Evolutionary conservation across 176 grass and related monocot genomes (phyloP).

Genomic region (Aegilops bicornis): DNA sequence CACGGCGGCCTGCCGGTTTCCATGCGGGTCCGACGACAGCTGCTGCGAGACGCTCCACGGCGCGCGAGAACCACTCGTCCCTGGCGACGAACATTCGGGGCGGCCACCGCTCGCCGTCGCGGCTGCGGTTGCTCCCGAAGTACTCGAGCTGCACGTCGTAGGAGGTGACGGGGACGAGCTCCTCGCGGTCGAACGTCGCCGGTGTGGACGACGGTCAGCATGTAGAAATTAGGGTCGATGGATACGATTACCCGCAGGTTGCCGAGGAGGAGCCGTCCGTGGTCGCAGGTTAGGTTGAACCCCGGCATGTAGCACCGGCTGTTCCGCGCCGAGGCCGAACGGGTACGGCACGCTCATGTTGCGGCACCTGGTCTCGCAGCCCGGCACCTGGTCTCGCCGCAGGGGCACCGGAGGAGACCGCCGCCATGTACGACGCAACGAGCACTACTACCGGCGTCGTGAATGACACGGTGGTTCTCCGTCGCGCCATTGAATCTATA

Average conservation of each 20-base stretch:
- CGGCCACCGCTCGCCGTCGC: not conserved
- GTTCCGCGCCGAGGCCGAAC: not conserved
- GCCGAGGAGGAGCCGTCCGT: no score
- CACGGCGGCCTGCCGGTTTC: not conserved
- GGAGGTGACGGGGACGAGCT: not conserved
- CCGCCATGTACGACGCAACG: no score
- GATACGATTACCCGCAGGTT: no score
- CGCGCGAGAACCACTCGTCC: not conserved
- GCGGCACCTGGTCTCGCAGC: not conserved
- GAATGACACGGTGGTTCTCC: no score
- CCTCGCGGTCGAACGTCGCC: not conserved
- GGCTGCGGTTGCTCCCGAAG: not conserved
- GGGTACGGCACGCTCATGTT: not conserved
- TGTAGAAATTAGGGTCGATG: no score
- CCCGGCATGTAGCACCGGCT: no score
- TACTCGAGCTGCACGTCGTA: not conserved
- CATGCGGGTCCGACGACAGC: no score
- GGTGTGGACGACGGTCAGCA: no score
- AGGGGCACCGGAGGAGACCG: not conserved
- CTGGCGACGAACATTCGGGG: not conserved
- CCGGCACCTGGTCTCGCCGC: not conserved
- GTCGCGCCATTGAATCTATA: no score
- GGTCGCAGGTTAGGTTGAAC: no score
- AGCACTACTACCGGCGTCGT: no score
- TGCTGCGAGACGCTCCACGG: not conserved